Percentiles rank a stretch among this genome's conserved stretches.
phyloP scores from a whole-genome alignment of 768 basidiomycete species.

The Suillus plorans region DNA sequence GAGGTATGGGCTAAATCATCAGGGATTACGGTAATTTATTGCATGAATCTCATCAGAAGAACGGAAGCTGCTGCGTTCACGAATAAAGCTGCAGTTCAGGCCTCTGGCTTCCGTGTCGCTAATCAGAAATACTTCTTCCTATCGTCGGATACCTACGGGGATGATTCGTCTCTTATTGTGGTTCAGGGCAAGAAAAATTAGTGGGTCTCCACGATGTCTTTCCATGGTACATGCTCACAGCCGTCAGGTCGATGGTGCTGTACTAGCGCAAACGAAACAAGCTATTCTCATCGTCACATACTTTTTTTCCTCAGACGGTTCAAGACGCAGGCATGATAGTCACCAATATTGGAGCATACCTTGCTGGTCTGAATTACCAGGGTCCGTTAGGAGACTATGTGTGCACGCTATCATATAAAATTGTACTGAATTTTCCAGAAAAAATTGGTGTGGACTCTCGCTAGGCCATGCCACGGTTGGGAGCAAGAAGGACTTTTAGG shows the following conservation, averaged over 20 bases:
- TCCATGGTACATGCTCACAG: neutral
- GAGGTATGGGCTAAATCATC: constrained; percentile 32
- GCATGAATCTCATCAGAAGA: constrained; percentile 25
- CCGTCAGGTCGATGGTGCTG: constrained; percentile 66
- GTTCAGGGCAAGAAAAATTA: constrained; percentile 78
- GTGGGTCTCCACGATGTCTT: constrained; percentile 43
- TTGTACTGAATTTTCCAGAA: too few species aligned
- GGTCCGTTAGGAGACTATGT: constrained; percentile 1
- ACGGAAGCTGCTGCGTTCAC: constrained; percentile 39
- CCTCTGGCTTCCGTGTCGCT: constrained; percentile 60
- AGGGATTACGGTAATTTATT: constrained; percentile 16
- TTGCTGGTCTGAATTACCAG: constrained; percentile 62
- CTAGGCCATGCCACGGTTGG: too few species aligned
- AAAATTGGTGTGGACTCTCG: too few species aligned
- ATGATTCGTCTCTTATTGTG: constrained; percentile 34
- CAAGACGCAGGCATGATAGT: constrained; percentile 65
- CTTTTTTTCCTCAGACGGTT: constrained; percentile 55
- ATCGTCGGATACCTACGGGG: constrained; percentile 27
- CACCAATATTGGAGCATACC: constrained; percentile 74
- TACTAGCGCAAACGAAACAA: constrained; percentile 78
- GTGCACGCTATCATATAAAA: constrained; percentile 1
- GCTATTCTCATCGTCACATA: constrained; percentile 86
- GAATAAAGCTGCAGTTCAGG: constrained; percentile 40
- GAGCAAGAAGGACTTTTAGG: too few species aligned
- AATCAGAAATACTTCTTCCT: constrained; percentile 79